Evolutionary conservation across 1,284 basidiomycete species (phyloP), one percentile per base, ranked within the genome.

Genomic region (Malassezia cuniculi): DNA sequence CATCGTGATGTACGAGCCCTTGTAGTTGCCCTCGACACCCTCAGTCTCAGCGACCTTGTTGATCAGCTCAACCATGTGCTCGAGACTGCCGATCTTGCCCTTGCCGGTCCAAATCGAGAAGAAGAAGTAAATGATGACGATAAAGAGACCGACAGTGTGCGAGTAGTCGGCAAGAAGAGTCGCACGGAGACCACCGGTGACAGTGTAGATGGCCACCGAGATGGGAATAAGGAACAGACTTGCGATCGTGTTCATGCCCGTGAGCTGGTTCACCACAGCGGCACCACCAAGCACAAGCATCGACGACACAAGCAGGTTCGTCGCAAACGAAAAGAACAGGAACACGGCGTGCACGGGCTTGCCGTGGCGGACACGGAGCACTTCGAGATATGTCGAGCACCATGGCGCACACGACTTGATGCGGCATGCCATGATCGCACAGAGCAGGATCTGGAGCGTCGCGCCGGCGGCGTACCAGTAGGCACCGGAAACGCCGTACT

Each of bases 321-420:
- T 84, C 0, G 78, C 75, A 9, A 86, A 70, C 11, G 70, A 77
- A 56, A 85, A 86, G 71, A 79, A 80, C 64, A 83, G 75, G 70
- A 86, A 85, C 2, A 80, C 70, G 5, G 79, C 43, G 66, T 87
- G 85, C 0, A 79, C 79, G 1, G 70, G 50, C 1, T 71, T 78
- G 0, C 85, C 85, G 77, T 84, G 87, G 7, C 85, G 75, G 1
- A 63, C 69, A 1, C 71, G 70, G 36, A 80, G 75, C 43, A 82
- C 78, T 69, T 83, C 78, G 22, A 78, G 71, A 68, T 71, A 78
- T 9, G 73, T 74, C 47, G 76, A 74, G 6, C 75, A 76, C 39
- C 74, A 21, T 70, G 72, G 77, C 0, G 76, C 76, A 74, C 47
- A 76, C 71, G 51, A 74, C 75, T 41, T 68, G 79, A 82, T 19